Evolutionary conservation across 2,329 filamentous ascomycete species (phyloP), one percentile per base, ranked within the genome.

Genomic region (Colletotrichum aenigma): DNA sequence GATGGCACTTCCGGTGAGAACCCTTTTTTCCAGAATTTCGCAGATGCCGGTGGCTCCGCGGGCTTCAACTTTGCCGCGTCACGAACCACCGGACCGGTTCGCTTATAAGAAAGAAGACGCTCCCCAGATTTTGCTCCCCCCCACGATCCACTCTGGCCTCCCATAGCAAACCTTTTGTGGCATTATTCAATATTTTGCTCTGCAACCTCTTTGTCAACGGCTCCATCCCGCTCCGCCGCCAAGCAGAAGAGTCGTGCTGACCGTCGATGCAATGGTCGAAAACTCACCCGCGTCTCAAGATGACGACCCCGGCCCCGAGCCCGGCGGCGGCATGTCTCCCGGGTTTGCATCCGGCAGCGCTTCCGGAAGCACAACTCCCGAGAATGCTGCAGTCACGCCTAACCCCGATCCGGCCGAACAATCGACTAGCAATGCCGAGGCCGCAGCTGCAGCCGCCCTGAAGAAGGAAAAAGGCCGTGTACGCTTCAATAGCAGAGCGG

Each of bases 401-500:
- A 55, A 34, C 56, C 64, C 61, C 24, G 60, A 70, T 21, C 26
- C 60, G 55, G 30, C 65, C 55, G 66, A 38, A 36, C 43, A 52
- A 18, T 61, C 66, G 24, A 52, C 36, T 26, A 64, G 24, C 56
- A 26, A 48, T n/a, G 34, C 74, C 66, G 66, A 74, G 66, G 62
- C 74, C 60, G 77, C 74, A 48, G 77, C 67, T 38, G 78, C 77
- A 58, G 78, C 78, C 38, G 78, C 78, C 58, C 60, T 79, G 34
- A 87, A 83, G 78, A 86, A 84, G 65, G 87, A 89, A 76, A 89
- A 88, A 77, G 86, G 85, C 4, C 85, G 87, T 32, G 87, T 89
- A 32, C 84, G 87, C 8, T 89, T 89, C 78, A 88, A 88, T 79
- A 89, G 87, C 81, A 85, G 83, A 72, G 85, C 86, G 32, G 85